Evolutionary conservation across 352 stramenopile genomes (phyloP).

Genomic region (Proteromonas lacertae): DNA sequence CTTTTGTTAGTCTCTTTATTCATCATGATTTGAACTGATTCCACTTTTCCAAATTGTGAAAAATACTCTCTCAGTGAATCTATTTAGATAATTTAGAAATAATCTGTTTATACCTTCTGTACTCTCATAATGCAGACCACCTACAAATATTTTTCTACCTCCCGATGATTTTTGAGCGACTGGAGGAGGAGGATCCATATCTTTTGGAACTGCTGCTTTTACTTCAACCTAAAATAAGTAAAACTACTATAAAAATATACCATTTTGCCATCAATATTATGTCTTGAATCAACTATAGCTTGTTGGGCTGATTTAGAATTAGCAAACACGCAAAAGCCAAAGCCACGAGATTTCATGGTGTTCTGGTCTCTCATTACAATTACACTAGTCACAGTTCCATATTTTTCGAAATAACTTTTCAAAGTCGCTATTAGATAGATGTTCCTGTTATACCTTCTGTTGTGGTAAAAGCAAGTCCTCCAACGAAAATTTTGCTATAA

Average conservation of each 20-base stretch:
- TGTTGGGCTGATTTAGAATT: constrained; percentile 3
- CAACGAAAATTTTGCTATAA: constrained; percentile 9
- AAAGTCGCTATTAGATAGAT: too few species aligned
- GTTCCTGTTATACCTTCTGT: constrained; percentile 7
- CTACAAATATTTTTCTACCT: constrained; percentile 4
- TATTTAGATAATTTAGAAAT: too few species aligned
- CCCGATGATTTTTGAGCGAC: neutral
- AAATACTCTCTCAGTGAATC: constrained; percentile 59
- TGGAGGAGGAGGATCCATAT: too few species aligned
- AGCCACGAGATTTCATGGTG: constrained; percentile 7
- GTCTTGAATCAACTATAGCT: constrained; percentile 5
- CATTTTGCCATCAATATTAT: constrained; percentile 8
- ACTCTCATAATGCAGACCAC: constrained; percentile 3
- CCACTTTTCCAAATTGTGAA: constrained; percentile 52
- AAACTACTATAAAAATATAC: neutral
- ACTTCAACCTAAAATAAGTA: constrained; percentile 1
- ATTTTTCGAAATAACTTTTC: constrained; percentile 7
- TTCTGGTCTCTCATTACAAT: constrained; percentile 7
- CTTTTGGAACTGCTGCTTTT: constrained; percentile 2
- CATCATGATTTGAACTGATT: constrained; percentile 66
- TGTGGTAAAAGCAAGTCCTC: constrained; percentile 8
- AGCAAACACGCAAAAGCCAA: constrained; percentile 10
- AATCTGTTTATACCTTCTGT: too few species aligned
- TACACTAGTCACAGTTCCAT: constrained; percentile 5
- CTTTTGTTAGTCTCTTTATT: constrained; percentile 70